phyloP scores from a whole-genome alignment of 2,329 filamentous ascomycete genomes.

The Nannizzia gypsea region DNA sequence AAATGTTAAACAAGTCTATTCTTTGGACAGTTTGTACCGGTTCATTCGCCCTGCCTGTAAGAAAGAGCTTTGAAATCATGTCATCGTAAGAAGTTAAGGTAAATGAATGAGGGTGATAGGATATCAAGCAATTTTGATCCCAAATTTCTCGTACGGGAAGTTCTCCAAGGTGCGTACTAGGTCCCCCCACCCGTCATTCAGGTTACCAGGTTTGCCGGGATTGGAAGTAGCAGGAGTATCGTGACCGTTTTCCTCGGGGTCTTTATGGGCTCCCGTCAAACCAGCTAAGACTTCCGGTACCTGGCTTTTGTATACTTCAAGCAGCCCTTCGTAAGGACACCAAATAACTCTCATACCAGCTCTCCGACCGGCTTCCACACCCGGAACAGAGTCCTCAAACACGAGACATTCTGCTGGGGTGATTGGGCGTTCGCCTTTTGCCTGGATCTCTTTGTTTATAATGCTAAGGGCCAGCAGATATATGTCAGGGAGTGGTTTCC shows the following conservation, averaged over 20 bases:
- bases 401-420: conserved; percentile 80
- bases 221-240: conserved; percentile 29
- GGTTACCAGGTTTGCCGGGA: conserved; percentile 40
- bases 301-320: conserved; percentile 61
- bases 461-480: conserved; percentile 75
- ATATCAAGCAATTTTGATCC: conserved; percentile 34
- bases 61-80: not conserved
- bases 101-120: not conserved
- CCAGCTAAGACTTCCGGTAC: conserved; percentile 78
- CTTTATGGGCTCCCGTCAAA: conserved; percentile 57
- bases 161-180: conserved; percentile 42
- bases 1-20: not conserved
- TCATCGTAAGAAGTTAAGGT: not conserved
- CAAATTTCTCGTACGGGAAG: conserved; percentile 50
- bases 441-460: conserved; percentile 61
- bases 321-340: conserved; percentile 72
- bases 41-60: not conserved
- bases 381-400: conserved; percentile 89
- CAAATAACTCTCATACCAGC: conserved; percentile 93
- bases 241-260: conserved; percentile 33
- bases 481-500: conserved; percentile 91
- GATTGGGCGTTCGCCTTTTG: conserved; percentile 48
- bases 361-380: conserved; percentile 77
- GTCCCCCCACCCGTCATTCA: conserved; percentile 51
- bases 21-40: not conserved